These are phyloP conservation scores for Pestalotiopsis sp. DNA, from an alignment of 2,329 filamentous ascomycete genomes.

Conservation along the genomic window DNA sequence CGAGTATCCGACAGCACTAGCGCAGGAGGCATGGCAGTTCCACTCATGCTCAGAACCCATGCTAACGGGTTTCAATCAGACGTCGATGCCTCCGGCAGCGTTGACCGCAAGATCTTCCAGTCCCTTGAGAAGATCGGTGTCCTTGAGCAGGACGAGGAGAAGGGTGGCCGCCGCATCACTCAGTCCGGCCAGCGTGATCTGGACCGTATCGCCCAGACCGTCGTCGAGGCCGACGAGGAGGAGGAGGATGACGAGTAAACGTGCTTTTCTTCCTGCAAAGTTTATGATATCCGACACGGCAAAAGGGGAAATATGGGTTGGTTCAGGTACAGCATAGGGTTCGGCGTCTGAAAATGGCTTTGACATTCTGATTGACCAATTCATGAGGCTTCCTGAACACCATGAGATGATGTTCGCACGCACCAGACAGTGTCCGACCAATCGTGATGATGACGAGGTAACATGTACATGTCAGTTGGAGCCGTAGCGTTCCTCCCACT, in stretches of 20 bases:
- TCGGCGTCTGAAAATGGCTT: conserved; percentile 36
- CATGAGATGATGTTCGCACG: background rate
- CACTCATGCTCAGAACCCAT: background rate
- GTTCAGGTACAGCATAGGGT: conserved; percentile 34
- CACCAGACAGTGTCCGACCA: background rate
- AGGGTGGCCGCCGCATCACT: conserved; percentile 97
- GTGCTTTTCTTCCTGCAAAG: background rate
- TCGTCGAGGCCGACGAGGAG: conserved; percentile 72
- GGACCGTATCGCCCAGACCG: conserved; percentile 90
- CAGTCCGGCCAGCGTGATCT: conserved; percentile 98
- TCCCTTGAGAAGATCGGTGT: conserved; percentile 99
- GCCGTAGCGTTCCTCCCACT: background rate
- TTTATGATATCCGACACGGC: conserved; percentile 13
- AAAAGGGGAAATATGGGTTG: conserved; percentile 12
- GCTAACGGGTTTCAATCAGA: conserved; percentile 37
- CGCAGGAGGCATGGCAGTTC: background rate
- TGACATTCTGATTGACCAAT: conserved; percentile 17
- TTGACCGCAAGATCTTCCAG: conserved; percentile 98
- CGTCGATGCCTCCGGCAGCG: conserved; percentile 91
- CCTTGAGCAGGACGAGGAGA: conserved; percentile 95
- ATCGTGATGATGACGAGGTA: background rate
- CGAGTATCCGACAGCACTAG: background rate
- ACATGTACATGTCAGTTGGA: background rate
- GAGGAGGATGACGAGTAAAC: conserved; percentile 68
- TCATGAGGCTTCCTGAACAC: conserved; percentile 10